Percentiles rank a stretch among this genome's conserved stretches.
These are phyloP conservation scores for Nemania bipapillata DNA, from an alignment of 2,329 filamentous ascomycete species.

Conservation along the genomic window DNA sequence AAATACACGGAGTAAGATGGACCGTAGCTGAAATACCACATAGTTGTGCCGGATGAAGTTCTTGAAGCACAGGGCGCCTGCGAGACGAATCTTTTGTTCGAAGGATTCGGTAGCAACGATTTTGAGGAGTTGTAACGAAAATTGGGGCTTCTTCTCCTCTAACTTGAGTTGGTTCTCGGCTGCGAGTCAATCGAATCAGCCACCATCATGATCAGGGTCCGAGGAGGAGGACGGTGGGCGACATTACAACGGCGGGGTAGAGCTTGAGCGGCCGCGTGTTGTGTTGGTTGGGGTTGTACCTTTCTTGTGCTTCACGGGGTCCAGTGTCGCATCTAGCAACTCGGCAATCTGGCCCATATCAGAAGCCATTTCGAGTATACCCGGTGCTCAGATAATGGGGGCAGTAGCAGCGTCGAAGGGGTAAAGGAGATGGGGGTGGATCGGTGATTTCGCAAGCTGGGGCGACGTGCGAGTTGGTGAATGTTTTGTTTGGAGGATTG, in stretches of 20 bases:
- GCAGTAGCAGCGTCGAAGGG: slow-evolving; percentile 8
- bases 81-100: slow-evolving; percentile 81
- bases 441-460: slow-evolving; percentile 13
- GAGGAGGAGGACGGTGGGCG: not conserved
- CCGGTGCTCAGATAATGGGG: slow-evolving; percentile 27
- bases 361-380: slow-evolving; percentile 63
- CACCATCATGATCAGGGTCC: not conserved
- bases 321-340: slow-evolving; percentile 89
- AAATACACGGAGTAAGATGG: not conserved
- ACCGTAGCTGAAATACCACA: slow-evolving; percentile 66
- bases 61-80: slow-evolving; percentile 94
- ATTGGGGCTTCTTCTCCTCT: slow-evolving; percentile 84
- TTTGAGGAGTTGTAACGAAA: slow-evolving; percentile 87
- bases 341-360: slow-evolving; percentile 74
- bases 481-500: slow-evolving; percentile 34
- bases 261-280: slow-evolving; percentile 25
- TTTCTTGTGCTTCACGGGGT: slow-evolving; percentile 88
- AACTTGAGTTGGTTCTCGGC: slow-evolving; percentile 82
- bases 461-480: slow-evolving; percentile 4
- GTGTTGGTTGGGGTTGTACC: slow-evolving; percentile 64
- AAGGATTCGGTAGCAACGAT: slow-evolving; percentile 82
- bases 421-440: not conserved
- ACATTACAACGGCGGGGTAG: slow-evolving; percentile 38
- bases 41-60: slow-evolving; percentile 97
- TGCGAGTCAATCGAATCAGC: slow-evolving; percentile 56